phyloP scores from a whole-genome alignment of 192 early-diverging fungal genomes.

The Gamsiella multidivaricata region DNA sequence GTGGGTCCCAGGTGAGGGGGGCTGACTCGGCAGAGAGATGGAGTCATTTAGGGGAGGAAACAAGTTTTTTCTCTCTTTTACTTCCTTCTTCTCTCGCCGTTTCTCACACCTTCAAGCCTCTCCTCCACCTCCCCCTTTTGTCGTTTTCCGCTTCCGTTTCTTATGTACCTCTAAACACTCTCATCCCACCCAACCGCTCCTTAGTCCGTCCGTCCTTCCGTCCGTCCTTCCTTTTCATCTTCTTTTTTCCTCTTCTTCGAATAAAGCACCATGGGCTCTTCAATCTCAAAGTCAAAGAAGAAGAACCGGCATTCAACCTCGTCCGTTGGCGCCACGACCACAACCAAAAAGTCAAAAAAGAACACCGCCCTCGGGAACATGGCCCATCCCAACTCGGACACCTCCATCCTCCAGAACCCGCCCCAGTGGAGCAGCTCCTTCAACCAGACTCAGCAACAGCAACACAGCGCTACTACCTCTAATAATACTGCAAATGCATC shows the following conservation, averaged over 20 bases:
- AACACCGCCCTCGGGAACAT: neutral
- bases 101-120: neutral
- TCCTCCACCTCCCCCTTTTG: neutral
- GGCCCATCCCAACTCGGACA: neutral
- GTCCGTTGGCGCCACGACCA: neutral
- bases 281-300: constrained; percentile 46
- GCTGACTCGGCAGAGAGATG: too few relatives aligned
- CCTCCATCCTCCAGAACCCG: constrained; percentile 16
- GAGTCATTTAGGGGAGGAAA: neutral
- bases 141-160: too few relatives aligned
- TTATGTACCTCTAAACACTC: too few relatives aligned
- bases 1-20: too few relatives aligned
- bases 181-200: too few relatives aligned
- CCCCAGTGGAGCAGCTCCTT: constrained; percentile 10
- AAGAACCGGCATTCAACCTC: constrained; percentile 41
- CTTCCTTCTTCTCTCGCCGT: neutral
- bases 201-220: neutral
- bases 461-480: neutral
- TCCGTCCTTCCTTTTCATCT: neutral
- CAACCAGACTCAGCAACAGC: neutral
- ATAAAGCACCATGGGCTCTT: constrained; percentile 35
- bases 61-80: neutral
- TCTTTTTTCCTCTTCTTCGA: neutral
- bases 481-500: too few relatives aligned
- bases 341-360: constrained; percentile 1